These are phyloP conservation scores for Ustilago hordei DNA, from an alignment of 1,284 basidiomycete genomes.

Conservation along the genomic window DNA sequence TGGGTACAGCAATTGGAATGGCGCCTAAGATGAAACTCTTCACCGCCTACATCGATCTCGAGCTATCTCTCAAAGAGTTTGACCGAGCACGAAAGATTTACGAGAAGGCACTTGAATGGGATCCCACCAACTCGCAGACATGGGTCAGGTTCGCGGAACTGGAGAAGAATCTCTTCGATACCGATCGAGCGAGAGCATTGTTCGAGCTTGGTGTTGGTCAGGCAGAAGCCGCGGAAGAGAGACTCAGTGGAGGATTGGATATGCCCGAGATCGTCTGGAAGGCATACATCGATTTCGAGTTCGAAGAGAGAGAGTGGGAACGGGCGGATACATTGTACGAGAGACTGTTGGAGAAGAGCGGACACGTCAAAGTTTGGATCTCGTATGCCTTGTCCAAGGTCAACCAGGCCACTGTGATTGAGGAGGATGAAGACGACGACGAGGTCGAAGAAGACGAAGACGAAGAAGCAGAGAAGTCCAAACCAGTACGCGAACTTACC, in stretches of 20 bases:
- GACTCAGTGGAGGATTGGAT: constrained; percentile 77
- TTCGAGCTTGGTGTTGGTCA: constrained; percentile 96
- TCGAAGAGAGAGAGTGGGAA: constrained; percentile 91
- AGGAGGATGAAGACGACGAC: constrained; percentile 76
- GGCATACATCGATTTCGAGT: constrained; percentile 96
- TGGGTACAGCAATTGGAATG: constrained; percentile 93
- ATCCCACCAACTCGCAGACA: constrained; percentile 61
- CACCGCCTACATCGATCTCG: constrained; percentile 64
- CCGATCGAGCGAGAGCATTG: constrained; percentile 89
- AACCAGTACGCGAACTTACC: constrained; percentile 40
- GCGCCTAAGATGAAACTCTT: constrained; percentile 84
- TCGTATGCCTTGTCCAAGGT: constrained; percentile 71
- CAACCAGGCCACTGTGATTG: constrained; percentile 75
- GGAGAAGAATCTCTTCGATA: constrained; percentile 91
- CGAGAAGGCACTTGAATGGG: constrained; percentile 81
- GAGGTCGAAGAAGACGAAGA: constrained; percentile 79
- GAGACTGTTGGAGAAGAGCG: constrained; percentile 84
- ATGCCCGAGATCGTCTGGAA: constrained; percentile 91
- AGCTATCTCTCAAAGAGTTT: constrained; percentile 77
- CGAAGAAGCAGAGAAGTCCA: constrained; percentile 71
- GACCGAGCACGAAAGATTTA: constrained; percentile 92
- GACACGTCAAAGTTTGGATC: constrained; percentile 83
- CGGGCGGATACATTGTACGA: constrained; percentile 88
- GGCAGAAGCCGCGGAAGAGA: constrained; percentile 42
- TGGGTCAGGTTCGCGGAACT: constrained; percentile 99